Evolutionary conservation across 1,139 yeast species (phyloP), one percentile per base, ranked within the genome.

Genomic region (Sugiyamaella grinbergsii): DNA sequence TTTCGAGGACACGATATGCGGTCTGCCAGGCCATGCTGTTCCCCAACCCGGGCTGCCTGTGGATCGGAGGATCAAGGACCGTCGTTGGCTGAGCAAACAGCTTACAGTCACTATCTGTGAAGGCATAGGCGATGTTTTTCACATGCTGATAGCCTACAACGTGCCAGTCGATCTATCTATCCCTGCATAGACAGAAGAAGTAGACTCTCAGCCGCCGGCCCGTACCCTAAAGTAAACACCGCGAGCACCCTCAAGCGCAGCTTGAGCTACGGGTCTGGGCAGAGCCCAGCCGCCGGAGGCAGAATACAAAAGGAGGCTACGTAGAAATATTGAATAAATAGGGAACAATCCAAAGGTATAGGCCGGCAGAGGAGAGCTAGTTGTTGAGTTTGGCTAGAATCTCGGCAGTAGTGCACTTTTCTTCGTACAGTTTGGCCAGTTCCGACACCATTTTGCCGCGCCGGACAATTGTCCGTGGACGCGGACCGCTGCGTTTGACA

Each of bases 391-490:
- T 56, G 19, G 54, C 56, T 45, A 62, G 55, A 22, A 60, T 59
- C 39, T 53, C 54, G 5, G 63, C 64, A 23, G 60, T 57, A 28
- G 53, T 53, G 33, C 62, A 54, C 39, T 55, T 56, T 32, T 64
- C 67, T 49, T 67, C 71, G 47, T 66, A 67, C 29, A 67, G 57
- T 41, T 61, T 63, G 2, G 70, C 67, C 41, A 67, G 54, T 49
- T 67, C 68, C 4, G 69, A 67, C 1, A 67, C 71, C 62, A 62
- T 60, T 43, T 63, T 60, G 18, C 69, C 69, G 3, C 67, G 52
- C 16, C 61, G 56, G 2, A 62, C 59, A 1, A 57, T 56, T 6
- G 55, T 45, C 33, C 48, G 50, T 15, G 56, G 51, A n/a, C 54
- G 52, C 5, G 60, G 58, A n/a, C 40, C 39, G 23, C 47, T 32